Base-by-base conservation (phyloP, 1,139 yeast genomes). In the Zygosaccharomyces sapae region DNA sequence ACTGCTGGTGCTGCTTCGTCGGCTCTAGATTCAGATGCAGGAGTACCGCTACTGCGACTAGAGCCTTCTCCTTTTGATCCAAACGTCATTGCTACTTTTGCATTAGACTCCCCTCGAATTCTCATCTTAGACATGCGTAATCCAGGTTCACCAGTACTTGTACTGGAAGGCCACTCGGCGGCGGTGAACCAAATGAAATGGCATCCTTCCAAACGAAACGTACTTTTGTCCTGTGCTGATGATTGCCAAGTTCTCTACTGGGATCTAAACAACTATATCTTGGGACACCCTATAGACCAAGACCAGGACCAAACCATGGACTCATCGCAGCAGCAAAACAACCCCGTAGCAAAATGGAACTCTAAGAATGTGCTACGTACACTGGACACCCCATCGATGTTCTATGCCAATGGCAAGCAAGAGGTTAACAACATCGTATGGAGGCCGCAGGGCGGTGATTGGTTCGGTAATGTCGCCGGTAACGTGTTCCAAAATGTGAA, bases 221-320 rank as follows among this genome's bases (percentile, higher is more conserved):
- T 76, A 39, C 68, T 92, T 30, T 73, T 88, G 13, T 78, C 90
- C 0, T 95, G 94, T 16, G 83, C 86, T 20, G 97, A 92, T 63
- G 97, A 90, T 67, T 86, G 96, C 65, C 96, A 89, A 66, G 86
- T 87, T 0, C 70, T 90, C 33, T 72, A 86, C 12, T 89, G 97
- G 94, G 96, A 92, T 65, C 72, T 88, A 50, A 71, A 68, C 45
- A 18, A 41, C 29, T 37, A 35, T 9, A 25, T 35, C 29, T 24
- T 37, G 22, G 25, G 22, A 8, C 24, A 24, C 7, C 25, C 33
- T 10, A 12, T 34, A 20, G 41, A 33, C 4, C 37, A 33, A 25
- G 61, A 20, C 25, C 56, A 40, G 48, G 59, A 44, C 41, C 55
- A 37, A 33, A 54, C 33, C 54, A 35, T 22, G 45, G 34, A 35